Evolutionary conservation across 176 grass and related monocot genomes (phyloP), one percentile per base, ranked within the genome.

Genomic region (Lolium rigidum): DNA sequence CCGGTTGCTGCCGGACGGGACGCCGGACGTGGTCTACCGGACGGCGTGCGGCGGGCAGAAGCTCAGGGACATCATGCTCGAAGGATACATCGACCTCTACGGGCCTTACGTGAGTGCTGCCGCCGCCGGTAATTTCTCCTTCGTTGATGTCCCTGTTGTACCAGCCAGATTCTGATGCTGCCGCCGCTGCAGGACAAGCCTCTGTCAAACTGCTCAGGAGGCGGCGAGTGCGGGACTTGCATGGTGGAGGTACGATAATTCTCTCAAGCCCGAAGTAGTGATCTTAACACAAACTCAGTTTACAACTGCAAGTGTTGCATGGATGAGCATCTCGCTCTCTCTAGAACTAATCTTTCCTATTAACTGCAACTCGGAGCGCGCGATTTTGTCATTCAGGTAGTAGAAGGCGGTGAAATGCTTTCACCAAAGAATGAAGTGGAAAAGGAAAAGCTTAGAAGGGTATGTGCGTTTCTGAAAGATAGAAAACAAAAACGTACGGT

Each of bases 21-120:
- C 93, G 84, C 91, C 91, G 64, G 96, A 98, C 88, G 86, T 98
- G 48, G 93, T 92, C 47, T 98, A 94, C 77, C 73, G 96, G 78
- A 86, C 91, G 74, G 91, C 96, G 64, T 31, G 88, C 85, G 93
- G 96, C 64, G 93, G 93, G 43, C 90, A 94, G 90, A 98, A 94
- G 85, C 90, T 98, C 74, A 89, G 96, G 85, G 93, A 98, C 79
- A 91, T 98, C 86, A 98, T 98, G 93, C 81, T 98, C 41, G 76
- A 95, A 9, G 50, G 37, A 4, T 72, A 89, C 80, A 95, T 98
- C 82, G 93, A 98, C 88, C 90, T 98, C 70, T 95, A 98, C 83
- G 93, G 96, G 22, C 96, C 96, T 44, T 94, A 98, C 80, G 96
- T 98, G 65, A 86, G 88, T 59, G 31, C 80, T n/a, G 67, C 67